These are phyloP conservation scores for Uromyces viciae-fabae DNA, from an alignment of 1,284 basidiomycete genomes.

Conservation along the genomic window DNA sequence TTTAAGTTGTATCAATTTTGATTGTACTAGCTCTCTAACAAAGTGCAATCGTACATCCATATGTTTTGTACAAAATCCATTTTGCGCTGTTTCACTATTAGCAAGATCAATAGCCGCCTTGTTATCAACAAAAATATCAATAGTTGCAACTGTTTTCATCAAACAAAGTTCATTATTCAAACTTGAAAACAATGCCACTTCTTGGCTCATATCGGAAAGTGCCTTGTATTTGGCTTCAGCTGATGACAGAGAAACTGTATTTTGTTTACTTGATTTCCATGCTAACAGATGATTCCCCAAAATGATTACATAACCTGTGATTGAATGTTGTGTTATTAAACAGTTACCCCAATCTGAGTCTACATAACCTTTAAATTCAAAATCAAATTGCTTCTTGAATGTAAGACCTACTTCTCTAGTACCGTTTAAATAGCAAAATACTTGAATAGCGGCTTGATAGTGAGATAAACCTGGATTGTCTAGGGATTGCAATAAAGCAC, in stretches of 20 bases:
- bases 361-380: not conserved
- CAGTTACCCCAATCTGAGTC: not conserved
- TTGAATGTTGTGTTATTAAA: not conserved
- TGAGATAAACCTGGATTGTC: not conserved
- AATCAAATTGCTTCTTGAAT: not conserved
- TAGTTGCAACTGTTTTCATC: not conserved
- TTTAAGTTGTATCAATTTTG: no score
- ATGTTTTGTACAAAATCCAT: no score
- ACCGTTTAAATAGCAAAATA: not conserved
- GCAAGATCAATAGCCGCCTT: not conserved
- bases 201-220: not conserved
- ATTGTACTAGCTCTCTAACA: no score
- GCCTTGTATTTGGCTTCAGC: not conserved
- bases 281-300: no score
- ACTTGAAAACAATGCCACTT: not conserved
- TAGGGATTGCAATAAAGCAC: not conserved
- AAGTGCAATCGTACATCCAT: no score
- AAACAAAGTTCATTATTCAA: not conserved
- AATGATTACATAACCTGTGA: not conserved
- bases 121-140: not conserved
- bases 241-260: not conserved
- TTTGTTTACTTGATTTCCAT: no score
- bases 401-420: not conserved
- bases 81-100: no score
- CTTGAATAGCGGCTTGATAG: not conserved